Evolutionary conservation across 2,329 filamentous ascomycete species (phyloP), one percentile per base, ranked within the genome.

Genomic region (Trichoderma gracile): DNA sequence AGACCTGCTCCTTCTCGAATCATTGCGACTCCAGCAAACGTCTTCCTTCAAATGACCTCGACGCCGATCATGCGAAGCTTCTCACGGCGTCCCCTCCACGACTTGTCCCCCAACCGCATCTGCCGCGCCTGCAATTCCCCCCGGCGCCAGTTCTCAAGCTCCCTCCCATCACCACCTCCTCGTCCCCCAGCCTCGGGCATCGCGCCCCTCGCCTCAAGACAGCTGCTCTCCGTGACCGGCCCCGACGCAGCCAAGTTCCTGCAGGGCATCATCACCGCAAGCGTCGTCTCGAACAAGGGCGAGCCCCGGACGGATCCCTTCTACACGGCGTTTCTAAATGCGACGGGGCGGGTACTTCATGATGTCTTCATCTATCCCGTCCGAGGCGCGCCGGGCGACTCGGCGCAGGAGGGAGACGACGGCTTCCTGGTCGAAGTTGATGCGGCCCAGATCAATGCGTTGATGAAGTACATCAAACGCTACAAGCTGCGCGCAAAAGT

Each of bases 351-450:
- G 64, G 84, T 99, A 10, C 80, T 97, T 49, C 86, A 94, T 79
- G 95, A 99, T 78, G 90, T 93, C 59, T 96, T 98, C 76, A 82
- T 99, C 54, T 97, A 97, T 80, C 89, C 88, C 0, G 78, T 85
- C 68, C 72, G 77, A 52, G 70, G 68, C 60, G 71, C 66, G 53
- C 69, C 69, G 6, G 71, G 70, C 14, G 61, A 69, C 17, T 65
- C 70, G 30, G 67, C 59, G 5, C 70, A 70, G n/a, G 72, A 71
- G 23, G 72, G 71, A 21, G 71, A 75, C 17, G 71, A 75, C 17
- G 74, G 72, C 15, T 80, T 90, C 81, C 77, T 97, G 65, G 82
- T 99, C 66, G 95, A 99, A 73, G 90, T 93, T 14, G 93, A 97
- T 76, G 86, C 85, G 5, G 79, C 78, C 5, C 85, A 93, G 71